Base-by-base conservation (phyloP, 495 filamentous ascomycete genomes). In the Massariosphaeria phaeospora region DNA sequence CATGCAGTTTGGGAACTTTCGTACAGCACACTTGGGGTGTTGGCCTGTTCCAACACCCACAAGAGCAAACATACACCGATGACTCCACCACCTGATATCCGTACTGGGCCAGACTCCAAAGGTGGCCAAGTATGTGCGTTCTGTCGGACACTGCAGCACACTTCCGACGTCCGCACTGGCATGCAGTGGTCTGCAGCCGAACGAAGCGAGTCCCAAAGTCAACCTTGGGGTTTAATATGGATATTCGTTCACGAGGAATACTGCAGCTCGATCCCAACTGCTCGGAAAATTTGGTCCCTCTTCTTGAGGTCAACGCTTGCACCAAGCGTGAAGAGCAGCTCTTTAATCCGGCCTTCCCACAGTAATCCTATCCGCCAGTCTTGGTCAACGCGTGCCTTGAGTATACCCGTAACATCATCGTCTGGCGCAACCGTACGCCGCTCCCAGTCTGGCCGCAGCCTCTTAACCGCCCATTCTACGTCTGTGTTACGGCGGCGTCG, bases 321-420 rank as follows among this genome's bases (percentile, higher is more conserved):
- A 2, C 93, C 93, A 21, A 94, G 78, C 63, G 87, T 95, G 63
- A 97, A 93, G 52, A 98, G 75, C 38, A 98, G 72, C 64, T 95
- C 90, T 72, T 97, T 97, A 39, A 91, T 75, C 49, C 90, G 76
- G 1, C 93, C 93, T 68, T 97, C 93, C 94, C 94, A 98, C 11
- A 97, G 75, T 40, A 96, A 56, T 2, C 89, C 86, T 27, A 96
- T 78, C 52, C 83, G 81, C 66, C 88, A 83, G 52, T 88, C 84
- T 68, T 96, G 89, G 62, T 93, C 88, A 7, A 96, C 72, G 35
- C 86, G 78, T 17, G 90, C 84, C 68, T 97, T 98, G 55, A 98
- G 69, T n/a, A 96, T 90, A 3, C 89, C 91, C 23, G 84, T 78
- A 52, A 85, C 84, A 36, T 84, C 79, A 38, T 89, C 84, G 41